These are phyloP conservation scores for Dictyostelium intermedium DNA, from an alignment of 78 protist species.

Conservation along the genomic window DNA sequence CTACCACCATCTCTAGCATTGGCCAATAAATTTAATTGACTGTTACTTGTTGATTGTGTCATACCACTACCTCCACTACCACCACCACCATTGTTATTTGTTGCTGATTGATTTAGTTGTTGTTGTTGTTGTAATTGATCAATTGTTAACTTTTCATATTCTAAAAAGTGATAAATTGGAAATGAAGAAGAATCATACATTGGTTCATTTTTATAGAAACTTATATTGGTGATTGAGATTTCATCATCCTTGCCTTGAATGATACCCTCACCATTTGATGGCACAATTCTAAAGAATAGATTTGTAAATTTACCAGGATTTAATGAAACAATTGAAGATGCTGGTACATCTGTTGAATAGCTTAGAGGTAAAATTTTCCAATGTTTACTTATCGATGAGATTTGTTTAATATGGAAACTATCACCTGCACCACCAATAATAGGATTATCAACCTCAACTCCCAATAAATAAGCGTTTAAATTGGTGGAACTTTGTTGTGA, in stretches of 20 bases:
- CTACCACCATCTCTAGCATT: not conserved
- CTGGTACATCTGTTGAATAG: conserved; percentile 29
- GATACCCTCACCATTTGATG: not conserved
- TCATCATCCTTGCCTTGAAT: not conserved
- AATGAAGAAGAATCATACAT: conserved; percentile 67
- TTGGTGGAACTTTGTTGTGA: conserved; percentile 46
- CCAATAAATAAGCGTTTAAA: conserved; percentile 37
- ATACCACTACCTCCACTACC: not conserved
- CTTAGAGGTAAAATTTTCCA: conserved; percentile 62
- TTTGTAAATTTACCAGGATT: conserved; percentile 65
- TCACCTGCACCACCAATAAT: conserved; percentile 71
- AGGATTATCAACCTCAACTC: conserved; percentile 68
- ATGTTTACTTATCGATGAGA: conserved; percentile 32
- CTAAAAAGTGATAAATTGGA: conserved; percentile 51
- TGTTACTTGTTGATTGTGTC: not conserved
- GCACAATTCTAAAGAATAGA: conserved; percentile 44
- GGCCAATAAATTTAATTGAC: not conserved
- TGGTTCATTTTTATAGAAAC: conserved; percentile 43
- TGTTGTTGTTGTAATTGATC: not conserved
- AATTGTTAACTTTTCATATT: conserved; percentile 37
- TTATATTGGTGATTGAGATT: conserved; percentile 43
- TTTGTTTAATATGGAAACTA: conserved; percentile 23
- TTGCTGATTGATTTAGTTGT: not conserved
- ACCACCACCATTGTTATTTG: not conserved
- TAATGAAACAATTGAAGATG: conserved; percentile 11